Percentiles rank a stretch among this genome's conserved stretches.
Evolutionary conservation across 2,329 filamentous ascomycete species (phyloP).

Genomic region (Alternaria brassicicola): DNA sequence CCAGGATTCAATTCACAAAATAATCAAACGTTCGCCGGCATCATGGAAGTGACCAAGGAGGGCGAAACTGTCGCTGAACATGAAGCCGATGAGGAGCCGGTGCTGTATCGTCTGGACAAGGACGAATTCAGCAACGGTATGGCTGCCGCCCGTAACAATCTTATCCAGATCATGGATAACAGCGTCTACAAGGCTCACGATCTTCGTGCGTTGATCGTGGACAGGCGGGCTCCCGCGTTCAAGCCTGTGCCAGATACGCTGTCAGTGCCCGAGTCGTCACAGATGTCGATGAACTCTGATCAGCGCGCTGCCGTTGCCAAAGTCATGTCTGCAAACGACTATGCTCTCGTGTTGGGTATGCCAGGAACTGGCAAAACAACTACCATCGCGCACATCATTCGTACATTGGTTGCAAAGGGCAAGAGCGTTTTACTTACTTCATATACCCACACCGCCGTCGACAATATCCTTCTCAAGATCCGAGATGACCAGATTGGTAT

Average conservation of each 20-base stretch:
- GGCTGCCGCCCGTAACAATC: conserved; percentile 91
- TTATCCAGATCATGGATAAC: conserved; percentile 89
- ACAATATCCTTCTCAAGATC: conserved; percentile 96
- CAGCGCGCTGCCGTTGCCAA: conserved; percentile 87
- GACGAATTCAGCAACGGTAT: conserved; percentile 99
- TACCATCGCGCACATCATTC: conserved; percentile 96
- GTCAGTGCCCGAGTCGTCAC: conserved; percentile 60
- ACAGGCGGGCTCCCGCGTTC: conserved; percentile 75
- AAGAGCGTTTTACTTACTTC: conserved; percentile 94
- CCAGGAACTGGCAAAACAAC: conserved; percentile 98
- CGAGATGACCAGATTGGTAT: conserved; percentile 77
- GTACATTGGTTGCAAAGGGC: conserved; percentile 82
- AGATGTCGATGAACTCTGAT: conserved; percentile 79
- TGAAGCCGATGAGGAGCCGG: conserved; percentile 58
- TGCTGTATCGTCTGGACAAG: conserved; percentile 88
- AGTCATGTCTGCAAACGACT: conserved; percentile 94
- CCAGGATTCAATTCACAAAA: conserved; percentile 74
- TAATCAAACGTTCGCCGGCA: conserved; percentile 88
- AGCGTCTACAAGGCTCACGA: conserved; percentile 72
- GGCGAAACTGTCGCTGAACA: conserved; percentile 38
- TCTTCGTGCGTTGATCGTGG: conserved; percentile 80
- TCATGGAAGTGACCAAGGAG: conserved; percentile 80
- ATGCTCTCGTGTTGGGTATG: conserved; percentile 97
- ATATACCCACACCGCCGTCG: conserved; percentile 96
- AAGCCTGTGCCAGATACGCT: conserved; percentile 67